Base-by-base conservation (phyloP, 352 stramenopile species). In the Pythium periplocum region DNA sequence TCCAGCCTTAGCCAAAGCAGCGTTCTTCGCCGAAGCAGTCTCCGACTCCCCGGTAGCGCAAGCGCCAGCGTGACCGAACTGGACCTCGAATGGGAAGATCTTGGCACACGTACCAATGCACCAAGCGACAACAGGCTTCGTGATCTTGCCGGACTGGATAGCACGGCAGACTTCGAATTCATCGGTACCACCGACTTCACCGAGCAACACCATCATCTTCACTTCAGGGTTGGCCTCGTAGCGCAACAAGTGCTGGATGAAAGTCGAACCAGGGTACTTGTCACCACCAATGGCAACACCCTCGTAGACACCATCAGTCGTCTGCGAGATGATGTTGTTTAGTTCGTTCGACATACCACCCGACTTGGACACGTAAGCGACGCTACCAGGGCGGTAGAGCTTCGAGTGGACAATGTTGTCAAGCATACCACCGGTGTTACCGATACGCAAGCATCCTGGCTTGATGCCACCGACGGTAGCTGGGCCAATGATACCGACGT, bases 401-500 rank as follows among this genome's bases (percentile, higher is more conserved):
- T 98, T 98, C 38, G 83, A 97, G 66, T 98, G 94, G 48, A 98
- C 90, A 66, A 98, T 98, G 77, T 98, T 98, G 68, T 98, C 96
- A 17, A 98, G 78, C 95, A 98, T 98, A 45, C 96, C 96, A 62
- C 93, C 96, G 10, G 96, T 98, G 78, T 98, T 98, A 59, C 96
- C 96, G 61, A 98, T 98, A 58, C 95, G 86, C 66, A 98, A 87
- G 68, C 96, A 98, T 40, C 96, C 96, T 48, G 95, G 95, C 74
- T 98, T 97, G 71, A 99, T 98, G 43, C 96, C 96, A 51, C 96
- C 96, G 54, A 98, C 95, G 8, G 96, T 99, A 11, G 96, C 96
- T 44, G 96, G 96, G 35, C 96, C 96, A 55, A 98, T 98, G 49
- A 98, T 75, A 1, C 90, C 91, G 32, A 98, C 94, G 51, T 86